Percentiles rank a stretch among this genome's conserved stretches.
phyloP scores from a whole-genome alignment of 2,329 filamentous ascomycete species.

The Exophiala lecanii-corni region DNA sequence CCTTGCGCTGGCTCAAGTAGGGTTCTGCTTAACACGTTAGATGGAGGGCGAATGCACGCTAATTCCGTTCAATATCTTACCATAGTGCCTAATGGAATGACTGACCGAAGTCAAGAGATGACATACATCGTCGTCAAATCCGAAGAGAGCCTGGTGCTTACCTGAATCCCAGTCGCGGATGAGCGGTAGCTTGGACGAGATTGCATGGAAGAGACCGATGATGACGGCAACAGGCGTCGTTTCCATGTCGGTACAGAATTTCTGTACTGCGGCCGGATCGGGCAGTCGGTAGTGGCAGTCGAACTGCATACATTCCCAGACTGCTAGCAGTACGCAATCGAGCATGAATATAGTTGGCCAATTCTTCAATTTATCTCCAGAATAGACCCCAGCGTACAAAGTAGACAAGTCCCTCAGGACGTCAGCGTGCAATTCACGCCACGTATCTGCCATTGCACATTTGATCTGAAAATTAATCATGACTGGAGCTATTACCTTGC shows the following conservation, averaged over 20 bases:
- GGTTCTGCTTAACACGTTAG: slow-evolving; percentile 63
- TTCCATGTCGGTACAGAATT: slow-evolving; percentile 97
- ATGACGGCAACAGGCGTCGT: slow-evolving; percentile 92
- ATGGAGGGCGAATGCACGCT: too few species aligned
- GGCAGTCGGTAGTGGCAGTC: slow-evolving; percentile 94
- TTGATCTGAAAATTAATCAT: slow-evolving; percentile 99
- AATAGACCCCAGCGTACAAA: slow-evolving; percentile 96
- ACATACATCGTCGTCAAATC: slow-evolving; percentile 87
- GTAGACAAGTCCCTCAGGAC: slow-evolving; percentile 88
- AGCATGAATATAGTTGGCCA: slow-evolving; percentile 99
- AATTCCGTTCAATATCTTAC: too few species aligned
- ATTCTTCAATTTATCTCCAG: slow-evolving; percentile 94
- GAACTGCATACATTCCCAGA: slow-evolving; percentile 99
- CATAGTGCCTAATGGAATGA: slow-evolving; percentile 86
- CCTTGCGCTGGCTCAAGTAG: slow-evolving; percentile 75
- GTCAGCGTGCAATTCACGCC: slow-evolving; percentile 94
- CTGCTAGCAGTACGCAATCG: slow-evolving; percentile 82
- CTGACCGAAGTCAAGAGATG: slow-evolving; percentile 94
- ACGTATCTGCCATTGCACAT: slow-evolving; percentile 94
- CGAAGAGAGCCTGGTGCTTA: slow-evolving; percentile 84
- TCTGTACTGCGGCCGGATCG: slow-evolving; percentile 76
- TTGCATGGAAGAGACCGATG: slow-evolving; percentile 93
- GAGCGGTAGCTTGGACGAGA: slow-evolving; percentile 89
- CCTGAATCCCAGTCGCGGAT: slow-evolving; percentile 91
- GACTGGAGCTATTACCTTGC: slow-evolving; percentile 86